phyloP scores from a whole-genome alignment of 345 rosid species.

The Lenwebbia sp. region DNA sequence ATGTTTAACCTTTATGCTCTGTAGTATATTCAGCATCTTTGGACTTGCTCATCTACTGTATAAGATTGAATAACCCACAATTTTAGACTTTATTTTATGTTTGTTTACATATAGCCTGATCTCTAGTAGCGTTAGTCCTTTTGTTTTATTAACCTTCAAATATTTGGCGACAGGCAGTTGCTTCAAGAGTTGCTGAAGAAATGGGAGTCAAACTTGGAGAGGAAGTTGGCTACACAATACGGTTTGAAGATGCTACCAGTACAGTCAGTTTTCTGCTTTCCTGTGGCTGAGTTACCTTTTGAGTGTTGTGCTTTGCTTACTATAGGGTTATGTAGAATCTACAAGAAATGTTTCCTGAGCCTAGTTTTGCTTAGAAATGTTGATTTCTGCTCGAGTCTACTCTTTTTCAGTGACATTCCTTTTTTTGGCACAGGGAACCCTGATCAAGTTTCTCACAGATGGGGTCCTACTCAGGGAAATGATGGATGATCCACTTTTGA shows the following conservation, averaged over 20 bases:
- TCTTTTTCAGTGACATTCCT: background rate
- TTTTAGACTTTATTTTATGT: background rate
- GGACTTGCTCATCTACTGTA: background rate
- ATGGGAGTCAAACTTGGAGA: conserved; percentile 92
- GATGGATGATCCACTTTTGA: conserved; percentile 99
- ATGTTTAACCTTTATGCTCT: background rate
- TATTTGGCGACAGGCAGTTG: conserved; percentile 47
- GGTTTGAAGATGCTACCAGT: conserved; percentile 84
- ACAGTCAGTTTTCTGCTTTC: conserved; percentile 31
- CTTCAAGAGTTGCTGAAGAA: conserved; percentile 95
- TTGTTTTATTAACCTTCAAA: background rate
- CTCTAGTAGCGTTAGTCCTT: background rate
- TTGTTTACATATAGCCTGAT: background rate
- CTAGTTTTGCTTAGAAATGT: background rate
- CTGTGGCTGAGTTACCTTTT: background rate
- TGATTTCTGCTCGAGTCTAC: background rate
- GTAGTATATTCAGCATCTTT: background rate
- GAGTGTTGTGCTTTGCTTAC: background rate
- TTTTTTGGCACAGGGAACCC: conserved; percentile 44
- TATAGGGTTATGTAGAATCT: background rate
- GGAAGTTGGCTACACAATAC: conserved; percentile 90
- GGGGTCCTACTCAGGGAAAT: conserved; percentile 90
- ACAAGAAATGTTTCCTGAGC: background rate
- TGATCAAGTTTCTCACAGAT: conserved; percentile 87
- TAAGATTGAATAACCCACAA: background rate